Evolutionary conservation across 2,329 filamentous ascomycete genomes (phyloP), one percentile per base, ranked within the genome.

Genomic region (Aspergillus carbonarius): DNA sequence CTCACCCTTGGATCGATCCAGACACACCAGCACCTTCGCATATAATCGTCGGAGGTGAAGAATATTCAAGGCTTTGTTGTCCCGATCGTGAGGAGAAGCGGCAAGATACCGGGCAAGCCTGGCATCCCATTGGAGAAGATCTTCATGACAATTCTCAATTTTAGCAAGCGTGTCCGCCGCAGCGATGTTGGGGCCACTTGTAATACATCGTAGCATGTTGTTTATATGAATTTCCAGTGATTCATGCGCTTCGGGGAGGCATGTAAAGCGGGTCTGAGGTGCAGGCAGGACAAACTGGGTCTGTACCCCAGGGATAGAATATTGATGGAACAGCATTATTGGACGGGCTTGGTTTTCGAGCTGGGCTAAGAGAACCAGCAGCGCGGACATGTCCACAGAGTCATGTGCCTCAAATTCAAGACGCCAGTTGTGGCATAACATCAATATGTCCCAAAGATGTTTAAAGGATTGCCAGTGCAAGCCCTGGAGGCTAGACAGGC

Each of bases 261-360:
- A 48, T 5, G 15, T n/a, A 7, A 48, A 48, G 1, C 7, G 17
- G 15, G 15, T 9, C 5, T 12, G 15, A 8, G 8, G 12, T 15
- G 25, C 8, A 17, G 25, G 25, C 10, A 48, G 5, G 2, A 1
- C 4, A 5, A 48, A 30, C 2, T 12, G 1, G n/a, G 15, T 48
- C 9, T 17, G n/a, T 2, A 10, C 27, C 44, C 44, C 32, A 4
- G 44, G 44, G 1, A 32, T 30, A 4, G 15, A 1, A 0, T 17
- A 9, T 12, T 6, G 25, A 12, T 48, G 25, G 10, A 17, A 5
- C 9, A 18, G 7, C 18, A 32, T 17, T 3, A 50, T 32, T 1
- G 47, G 54, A 32, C 47, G 47, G 37, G 39, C 54, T 12, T 51
- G 54, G 17, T 23, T 50, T 27, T 57, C 54, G 5, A 57, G 35